A percentile compares a stretch with the other conserved stretches of the same genome.
Conservation (phyloP, 768 basidiomycete genomes). For the Phaffia australis region DNA sequence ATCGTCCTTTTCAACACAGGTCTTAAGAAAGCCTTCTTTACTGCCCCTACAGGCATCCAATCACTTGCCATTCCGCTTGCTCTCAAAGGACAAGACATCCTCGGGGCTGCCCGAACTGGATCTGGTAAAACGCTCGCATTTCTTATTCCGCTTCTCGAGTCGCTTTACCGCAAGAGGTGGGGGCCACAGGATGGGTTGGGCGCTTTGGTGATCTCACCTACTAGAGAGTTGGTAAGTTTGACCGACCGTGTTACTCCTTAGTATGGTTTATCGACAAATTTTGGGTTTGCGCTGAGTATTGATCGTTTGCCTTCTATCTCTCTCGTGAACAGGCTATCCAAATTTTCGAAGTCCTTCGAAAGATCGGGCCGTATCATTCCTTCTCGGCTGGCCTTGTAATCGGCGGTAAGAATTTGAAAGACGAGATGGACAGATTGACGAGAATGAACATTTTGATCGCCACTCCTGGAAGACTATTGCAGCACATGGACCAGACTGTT, state of each 20-base stretch:
- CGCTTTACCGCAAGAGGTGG: slow-evolving; percentile 56
- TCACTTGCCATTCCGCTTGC: slow-evolving; percentile 51
- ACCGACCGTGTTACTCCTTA: slow-evolving; percentile 20
- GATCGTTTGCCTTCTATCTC: background rate
- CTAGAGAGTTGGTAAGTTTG: slow-evolving; percentile 66
- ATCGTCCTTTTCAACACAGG: slow-evolving; percentile 48
- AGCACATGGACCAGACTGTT: slow-evolving; percentile 96
- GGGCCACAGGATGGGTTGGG: slow-evolving; percentile 66
- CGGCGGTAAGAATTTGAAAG: slow-evolving; percentile 88
- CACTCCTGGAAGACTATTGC: slow-evolving; percentile 84
- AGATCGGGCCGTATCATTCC: slow-evolving; percentile 77
- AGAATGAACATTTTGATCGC: slow-evolving; percentile 99
- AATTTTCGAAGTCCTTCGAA: slow-evolving; percentile 91
- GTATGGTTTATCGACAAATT: background rate
- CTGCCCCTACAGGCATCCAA: slow-evolving; percentile 76
- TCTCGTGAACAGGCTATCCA: slow-evolving; percentile 66
- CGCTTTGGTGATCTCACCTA: slow-evolving; percentile 85
- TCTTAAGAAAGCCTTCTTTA: slow-evolving; percentile 73
- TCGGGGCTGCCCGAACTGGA: slow-evolving; percentile 60
- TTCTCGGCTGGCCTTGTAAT: slow-evolving; percentile 94
- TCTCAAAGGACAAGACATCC: slow-evolving; percentile 54
- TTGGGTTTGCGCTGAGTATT: background rate
- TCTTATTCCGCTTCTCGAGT: slow-evolving; percentile 56
- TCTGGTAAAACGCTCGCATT: slow-evolving; percentile 68
- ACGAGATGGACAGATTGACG: slow-evolving; percentile 70